These are phyloP conservation scores for Aureobasidium sp. DNA, from an alignment of 2,329 filamentous ascomycete genomes.

Conservation along the genomic window DNA sequence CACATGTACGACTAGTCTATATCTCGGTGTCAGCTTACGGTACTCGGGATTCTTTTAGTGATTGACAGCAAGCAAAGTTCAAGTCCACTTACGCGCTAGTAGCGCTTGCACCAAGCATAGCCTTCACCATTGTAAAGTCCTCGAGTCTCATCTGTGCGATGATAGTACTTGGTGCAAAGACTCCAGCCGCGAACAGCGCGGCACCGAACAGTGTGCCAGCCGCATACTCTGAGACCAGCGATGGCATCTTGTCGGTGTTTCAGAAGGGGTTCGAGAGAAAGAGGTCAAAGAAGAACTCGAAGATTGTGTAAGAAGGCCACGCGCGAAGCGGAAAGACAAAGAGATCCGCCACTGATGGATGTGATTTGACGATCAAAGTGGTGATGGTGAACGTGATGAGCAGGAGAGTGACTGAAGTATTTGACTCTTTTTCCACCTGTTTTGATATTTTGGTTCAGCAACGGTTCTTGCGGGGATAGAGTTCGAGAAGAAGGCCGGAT, in stretches of 20 bases:
- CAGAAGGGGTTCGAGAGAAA: not conserved
- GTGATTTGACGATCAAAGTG: too few species aligned
- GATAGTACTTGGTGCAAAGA: conserved; percentile 54
- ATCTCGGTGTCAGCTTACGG: conserved; percentile 27
- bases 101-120: conserved; percentile 56
- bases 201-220: conserved; percentile 54
- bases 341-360: not conserved
- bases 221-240: conserved; percentile 10
- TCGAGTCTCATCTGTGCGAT: conserved; percentile 53
- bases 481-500: conserved; percentile 5
- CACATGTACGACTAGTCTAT: conserved; percentile 26
- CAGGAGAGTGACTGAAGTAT: not conserved
- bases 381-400: not conserved
- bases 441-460: conserved; percentile 4
- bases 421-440: not conserved
- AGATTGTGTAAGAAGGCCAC: too few species aligned
- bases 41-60: too few species aligned
- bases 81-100: conserved; percentile 49
- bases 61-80: not conserved
- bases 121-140: conserved; percentile 60
- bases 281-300: too few species aligned
- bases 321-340: not conserved
- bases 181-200: conserved; percentile 53
- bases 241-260: not conserved
- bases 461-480: conserved; percentile 5